Base-by-base conservation (phyloP, 2,329 filamentous ascomycete species). In the Seiridium cupressi region DNA sequence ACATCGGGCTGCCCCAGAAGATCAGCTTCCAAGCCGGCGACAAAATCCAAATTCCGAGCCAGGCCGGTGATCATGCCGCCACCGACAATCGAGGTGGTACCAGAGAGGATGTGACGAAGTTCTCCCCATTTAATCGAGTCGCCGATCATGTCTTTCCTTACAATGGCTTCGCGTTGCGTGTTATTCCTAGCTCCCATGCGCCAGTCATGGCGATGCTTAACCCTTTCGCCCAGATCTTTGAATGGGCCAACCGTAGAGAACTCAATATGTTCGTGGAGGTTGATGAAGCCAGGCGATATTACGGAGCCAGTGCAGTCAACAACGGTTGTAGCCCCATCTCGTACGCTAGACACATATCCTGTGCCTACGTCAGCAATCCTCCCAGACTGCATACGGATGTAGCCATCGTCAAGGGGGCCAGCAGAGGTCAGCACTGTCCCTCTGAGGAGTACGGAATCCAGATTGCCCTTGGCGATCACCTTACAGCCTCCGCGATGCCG, bases 401-500 rank as follows among this genome's bases (percentile, higher is more conserved):
- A 64, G 57, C 68, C 65, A 44, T 68, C 63, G 2, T 11, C 8
- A 11, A 57, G 44, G 5, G 68, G 69, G 5, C 66, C 66, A 9
- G 69, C 62, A 1, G 64, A 49, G 1, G 72, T 83, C 77, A 62
- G 72, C 46, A 72, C 65, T 1, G 75, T 82, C 44, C 80, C 80
- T 6, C 76, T 73, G 0, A 83, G 70, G 38, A 68, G n/a, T 3
- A 68, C 51, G 6, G 62, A 62, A 3, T 35, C 18, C 3, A 62
- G 63, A 34, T 62, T 46, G 4, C 65, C 66, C 26, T 60, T 61
- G 13, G 26, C 59, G 57, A 59, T 44, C 42, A 68, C n/a, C 18
- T 35, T 46, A n/a, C 54, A 57, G 9, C 11, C 42, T 48, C 54
- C 42, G 11, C 26, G 49, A 4, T 32, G 18, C 8, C 9, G 7